phyloP scores from a whole-genome alignment of 176 grass and related monocot species.

The Oryza glumipatula region DNA sequence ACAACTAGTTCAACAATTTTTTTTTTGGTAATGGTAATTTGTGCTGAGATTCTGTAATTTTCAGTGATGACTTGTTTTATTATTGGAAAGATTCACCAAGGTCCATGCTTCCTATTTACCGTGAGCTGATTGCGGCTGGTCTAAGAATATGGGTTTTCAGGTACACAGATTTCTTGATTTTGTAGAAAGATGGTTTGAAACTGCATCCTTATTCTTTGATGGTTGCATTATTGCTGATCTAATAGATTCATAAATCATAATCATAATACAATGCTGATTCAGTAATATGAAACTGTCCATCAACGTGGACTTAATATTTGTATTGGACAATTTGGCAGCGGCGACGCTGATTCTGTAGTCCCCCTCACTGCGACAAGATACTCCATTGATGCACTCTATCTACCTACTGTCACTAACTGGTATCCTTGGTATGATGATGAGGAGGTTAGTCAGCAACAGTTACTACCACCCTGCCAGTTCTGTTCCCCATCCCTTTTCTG shows the following conservation, averaged over 20 bases:
- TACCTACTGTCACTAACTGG: slow-evolving; percentile 63
- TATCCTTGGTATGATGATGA: slow-evolving; percentile 75
- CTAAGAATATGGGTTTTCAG: slow-evolving; percentile 89
- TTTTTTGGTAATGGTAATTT: background rate
- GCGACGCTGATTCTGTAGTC: slow-evolving; percentile 80
- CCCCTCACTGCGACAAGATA: slow-evolving; percentile 72
- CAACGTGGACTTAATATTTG: background rate
- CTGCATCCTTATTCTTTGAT: background rate
- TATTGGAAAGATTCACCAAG: slow-evolving; percentile 77
- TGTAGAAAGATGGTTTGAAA: background rate
- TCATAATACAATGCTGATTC: background rate
- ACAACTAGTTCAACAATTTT: slow-evolving; percentile 3
- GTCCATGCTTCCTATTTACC: slow-evolving; percentile 82
- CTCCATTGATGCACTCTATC: slow-evolving; percentile 77
- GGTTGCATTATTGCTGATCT: background rate
- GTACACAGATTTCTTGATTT: slow-evolving; percentile 40
- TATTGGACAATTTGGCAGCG: slow-evolving; percentile 49
- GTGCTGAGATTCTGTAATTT: slow-evolving; percentile 23
- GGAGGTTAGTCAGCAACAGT: slow-evolving; percentile 46
- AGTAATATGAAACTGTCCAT: background rate
- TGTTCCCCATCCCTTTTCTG: background rate
- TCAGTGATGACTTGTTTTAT: slow-evolving; percentile 48
- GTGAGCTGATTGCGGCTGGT: slow-evolving; percentile 68
- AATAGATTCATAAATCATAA: background rate
- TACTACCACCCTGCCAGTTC: background rate